Percentiles rank a stretch among this genome's conserved stretches.
Evolutionary conservation across 2,329 filamentous ascomycete species (phyloP).

Genomic region (Cryoendolithus antarcticus): DNA sequence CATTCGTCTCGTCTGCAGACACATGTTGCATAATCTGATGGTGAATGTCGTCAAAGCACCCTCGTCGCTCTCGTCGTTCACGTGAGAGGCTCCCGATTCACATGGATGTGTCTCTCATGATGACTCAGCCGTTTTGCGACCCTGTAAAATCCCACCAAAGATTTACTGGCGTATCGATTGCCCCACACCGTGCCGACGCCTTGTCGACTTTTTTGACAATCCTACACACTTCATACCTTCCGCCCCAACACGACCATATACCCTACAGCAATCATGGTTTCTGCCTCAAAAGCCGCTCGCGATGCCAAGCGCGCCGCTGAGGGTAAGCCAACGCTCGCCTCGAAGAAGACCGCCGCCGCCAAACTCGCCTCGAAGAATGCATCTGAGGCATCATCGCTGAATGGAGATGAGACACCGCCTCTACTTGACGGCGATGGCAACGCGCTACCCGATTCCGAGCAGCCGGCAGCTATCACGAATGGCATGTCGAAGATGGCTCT

Average conservation of each 20-base stretch:
- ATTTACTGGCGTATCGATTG: too few relatives aligned
- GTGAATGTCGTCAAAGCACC: too few relatives aligned
- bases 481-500: conserved; percentile 80
- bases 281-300: conserved; percentile 56
- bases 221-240: conserved; percentile 43
- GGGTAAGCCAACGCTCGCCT: conserved; percentile 61
- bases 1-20: too few relatives aligned
- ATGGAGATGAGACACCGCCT: conserved; percentile 53
- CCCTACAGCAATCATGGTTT: conserved; percentile 41
- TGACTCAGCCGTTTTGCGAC: too few relatives aligned
- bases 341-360: conserved; percentile 63
- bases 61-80: too few relatives aligned
- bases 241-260: conserved; percentile 44
- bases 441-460: conserved; percentile 42
- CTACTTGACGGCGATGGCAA: conserved; percentile 52
- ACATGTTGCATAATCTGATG: too few relatives aligned
- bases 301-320: conserved; percentile 54
- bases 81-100: too few relatives aligned
- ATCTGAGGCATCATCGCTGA: conserved; percentile 53
- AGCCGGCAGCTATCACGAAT: conserved; percentile 56
- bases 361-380: conserved; percentile 52
- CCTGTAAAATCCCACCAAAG: too few relatives aligned
- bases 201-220: too few relatives aligned
- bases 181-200: too few relatives aligned
- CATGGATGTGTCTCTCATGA: too few relatives aligned